Evolutionary conservation across 2,329 filamentous ascomycete genomes (phyloP).

Genomic region (Pseudophaeomoniella oleicola): DNA sequence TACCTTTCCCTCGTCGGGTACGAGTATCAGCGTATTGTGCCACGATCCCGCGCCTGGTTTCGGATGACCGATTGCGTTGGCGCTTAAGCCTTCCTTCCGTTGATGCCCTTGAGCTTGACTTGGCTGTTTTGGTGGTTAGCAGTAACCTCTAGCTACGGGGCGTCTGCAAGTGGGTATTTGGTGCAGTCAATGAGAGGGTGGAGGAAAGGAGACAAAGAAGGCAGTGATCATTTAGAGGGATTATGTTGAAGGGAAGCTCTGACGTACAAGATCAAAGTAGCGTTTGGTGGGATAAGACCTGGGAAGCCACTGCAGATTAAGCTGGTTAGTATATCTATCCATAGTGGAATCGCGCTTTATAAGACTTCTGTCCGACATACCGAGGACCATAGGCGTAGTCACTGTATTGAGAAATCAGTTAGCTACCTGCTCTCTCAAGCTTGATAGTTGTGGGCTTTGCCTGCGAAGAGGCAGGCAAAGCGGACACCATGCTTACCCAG

Average conservation of each 20-base stretch:
- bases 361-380: slow-evolving; percentile 15
- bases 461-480: not conserved
- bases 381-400: slow-evolving; percentile 24
- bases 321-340: slow-evolving; percentile 9
- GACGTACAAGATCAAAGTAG: slow-evolving; percentile 73
- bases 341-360: not conserved
- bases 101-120: slow-evolving; percentile 53
- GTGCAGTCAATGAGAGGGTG: not conserved
- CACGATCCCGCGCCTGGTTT: no score
- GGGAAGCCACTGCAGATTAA: slow-evolving; percentile 52
- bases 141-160: slow-evolving; percentile 3
- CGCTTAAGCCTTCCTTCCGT: slow-evolving; percentile 32
- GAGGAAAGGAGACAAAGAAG: slow-evolving; percentile 1
- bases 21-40: no score
- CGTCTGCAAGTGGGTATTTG: slow-evolving; percentile 2
- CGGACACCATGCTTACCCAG: slow-evolving; percentile 39
- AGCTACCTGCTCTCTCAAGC: not conserved
- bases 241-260: slow-evolving; percentile 1
- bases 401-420: slow-evolving; percentile 10
- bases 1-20: no score
- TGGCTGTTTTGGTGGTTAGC: slow-evolving; percentile 34
- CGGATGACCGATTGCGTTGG: no score
- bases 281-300: slow-evolving; percentile 57
- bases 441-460: not conserved
- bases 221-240: not conserved